Percentiles rank a stretch among this genome's conserved stretches.
These are phyloP conservation scores for Pezizomycotina sp. DNA, from an alignment of 2,329 filamentous ascomycete species.

Conservation along the genomic window DNA sequence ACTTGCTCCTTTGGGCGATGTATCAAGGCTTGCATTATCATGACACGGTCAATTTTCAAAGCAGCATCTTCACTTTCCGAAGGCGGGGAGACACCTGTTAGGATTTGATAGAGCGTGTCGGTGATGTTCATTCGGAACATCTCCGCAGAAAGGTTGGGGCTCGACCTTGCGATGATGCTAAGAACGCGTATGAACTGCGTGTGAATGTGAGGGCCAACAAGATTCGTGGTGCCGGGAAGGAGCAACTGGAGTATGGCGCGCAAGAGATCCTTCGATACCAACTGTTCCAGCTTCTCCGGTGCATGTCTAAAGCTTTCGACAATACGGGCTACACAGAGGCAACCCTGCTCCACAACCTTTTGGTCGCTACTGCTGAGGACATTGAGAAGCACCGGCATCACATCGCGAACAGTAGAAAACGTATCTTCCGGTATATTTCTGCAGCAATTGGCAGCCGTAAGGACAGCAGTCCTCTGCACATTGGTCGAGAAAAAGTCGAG, in stretches of 20 bases:
- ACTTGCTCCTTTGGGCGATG: constrained; percentile 91
- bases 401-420: constrained; percentile 77
- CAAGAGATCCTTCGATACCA: constrained; percentile 76
- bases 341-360: constrained; percentile 90
- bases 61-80: constrained; percentile 58
- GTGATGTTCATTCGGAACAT: constrained; percentile 93
- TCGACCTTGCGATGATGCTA: constrained; percentile 76
- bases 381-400: constrained; percentile 88
- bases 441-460: constrained; percentile 94
- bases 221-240: constrained; percentile 82
- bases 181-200: constrained; percentile 89
- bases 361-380: constrained; percentile 87
- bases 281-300: constrained; percentile 71
- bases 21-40: constrained; percentile 97
- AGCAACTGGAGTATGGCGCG: constrained; percentile 72
- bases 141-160: constrained; percentile 71
- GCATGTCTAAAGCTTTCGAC: constrained; percentile 93
- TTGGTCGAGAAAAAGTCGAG: constrained; percentile 96
- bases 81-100: constrained; percentile 88
- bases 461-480: constrained; percentile 90
- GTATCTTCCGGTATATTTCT: constrained; percentile 90
- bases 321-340: constrained; percentile 83
- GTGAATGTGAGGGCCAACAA: constrained; percentile 86
- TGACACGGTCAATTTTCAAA: constrained; percentile 80
- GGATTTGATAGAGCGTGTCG: constrained; percentile 90